Conservation (phyloP, 2,329 filamentous ascomycete genomes). For the Trichoderma brevicompactum region DNA sequence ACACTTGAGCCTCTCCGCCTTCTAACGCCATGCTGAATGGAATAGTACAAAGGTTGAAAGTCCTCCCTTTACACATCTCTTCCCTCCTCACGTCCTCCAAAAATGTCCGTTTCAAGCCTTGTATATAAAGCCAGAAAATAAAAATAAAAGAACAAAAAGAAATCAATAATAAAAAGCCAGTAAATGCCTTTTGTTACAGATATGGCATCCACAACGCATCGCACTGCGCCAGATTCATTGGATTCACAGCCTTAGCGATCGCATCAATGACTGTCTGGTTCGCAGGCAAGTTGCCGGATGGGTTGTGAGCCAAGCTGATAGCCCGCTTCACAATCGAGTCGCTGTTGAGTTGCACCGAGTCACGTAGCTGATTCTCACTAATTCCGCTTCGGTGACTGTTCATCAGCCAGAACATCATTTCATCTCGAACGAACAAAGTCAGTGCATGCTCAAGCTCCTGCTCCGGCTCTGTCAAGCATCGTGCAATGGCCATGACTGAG, state of each 20-base stretch:
- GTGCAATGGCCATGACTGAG: slow-evolving; percentile 92
- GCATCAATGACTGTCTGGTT: slow-evolving; percentile 97
- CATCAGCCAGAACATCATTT: slow-evolving; percentile 97
- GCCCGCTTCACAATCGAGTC: slow-evolving; percentile 92
- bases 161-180: not conserved
- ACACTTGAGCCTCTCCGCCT: not conserved
- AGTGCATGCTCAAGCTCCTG: slow-evolving; percentile 94
- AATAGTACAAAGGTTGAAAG: slow-evolving; percentile 16
- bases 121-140: not conserved
- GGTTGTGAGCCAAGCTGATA: slow-evolving; percentile 77
- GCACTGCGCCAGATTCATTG: slow-evolving; percentile 82
- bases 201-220: slow-evolving; percentile 99
- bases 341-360: slow-evolving; percentile 82
- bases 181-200: slow-evolving; percentile 57
- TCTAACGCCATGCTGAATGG: slow-evolving; percentile 25
- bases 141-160: not conserved
- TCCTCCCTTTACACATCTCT: not conserved
- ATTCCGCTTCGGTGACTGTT: slow-evolving; percentile 66
- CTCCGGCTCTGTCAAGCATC: slow-evolving; percentile 87
- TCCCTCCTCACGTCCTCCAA: not conserved
- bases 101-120: not conserved
- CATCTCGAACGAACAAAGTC: slow-evolving; percentile 92
- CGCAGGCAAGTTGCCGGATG: slow-evolving; percentile 81
- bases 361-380: slow-evolving; percentile 69
- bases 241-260: slow-evolving; percentile 90